A percentile compares a stretch with the other conserved stretches of the same genome.
phyloP scores from a whole-genome alignment of 1,284 basidiomycete species.

The Apiotrichum sp. region DNA sequence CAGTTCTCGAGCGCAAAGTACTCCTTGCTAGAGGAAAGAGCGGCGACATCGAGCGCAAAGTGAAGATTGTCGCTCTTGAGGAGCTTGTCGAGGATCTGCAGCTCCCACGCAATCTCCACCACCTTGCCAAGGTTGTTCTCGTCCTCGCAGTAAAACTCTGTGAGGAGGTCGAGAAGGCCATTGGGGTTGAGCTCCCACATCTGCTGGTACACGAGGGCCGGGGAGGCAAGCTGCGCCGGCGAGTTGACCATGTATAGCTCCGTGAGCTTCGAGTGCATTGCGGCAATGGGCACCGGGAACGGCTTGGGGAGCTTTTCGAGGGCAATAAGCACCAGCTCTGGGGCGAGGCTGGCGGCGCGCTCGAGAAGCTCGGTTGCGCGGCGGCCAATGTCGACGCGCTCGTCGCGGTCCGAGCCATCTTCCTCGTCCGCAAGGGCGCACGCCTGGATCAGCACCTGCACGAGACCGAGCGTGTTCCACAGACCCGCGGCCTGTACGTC shows the following conservation, averaged over 20 bases:
- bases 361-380: conserved; percentile 84
- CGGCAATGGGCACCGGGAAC: conserved; percentile 79
- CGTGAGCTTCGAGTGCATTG: conserved; percentile 79
- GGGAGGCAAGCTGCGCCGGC: conserved; percentile 74
- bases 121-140: conserved; percentile 91
- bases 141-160: conserved; percentile 86
- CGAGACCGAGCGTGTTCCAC: conserved; percentile 90
- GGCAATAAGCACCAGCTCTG: conserved; percentile 91
- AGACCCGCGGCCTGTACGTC: conserved; percentile 73
- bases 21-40: conserved; percentile 84
- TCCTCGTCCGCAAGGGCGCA: conserved; percentile 30
- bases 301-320: conserved; percentile 80
- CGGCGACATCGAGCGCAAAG: conserved; percentile 87
- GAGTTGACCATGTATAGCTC: conserved; percentile 67
- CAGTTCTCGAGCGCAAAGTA: conserved; percentile 94
- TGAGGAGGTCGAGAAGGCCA: conserved; percentile 78
- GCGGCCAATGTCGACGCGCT: conserved; percentile 62
- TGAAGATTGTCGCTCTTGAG: conserved; percentile 80
- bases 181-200: conserved; percentile 85
- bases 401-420: conserved; percentile 54
- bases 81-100: conserved; percentile 84
- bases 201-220: conserved; percentile 92
- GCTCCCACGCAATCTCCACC: conserved; percentile 88
- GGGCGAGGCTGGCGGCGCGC: conserved; percentile 72
- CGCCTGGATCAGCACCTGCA: conserved; percentile 68